Percentiles rank a stretch among this genome's conserved stretches.
phyloP scores from a whole-genome alignment of 2,329 filamentous ascomycete species.

The Purpureocillium lavendulum region DNA sequence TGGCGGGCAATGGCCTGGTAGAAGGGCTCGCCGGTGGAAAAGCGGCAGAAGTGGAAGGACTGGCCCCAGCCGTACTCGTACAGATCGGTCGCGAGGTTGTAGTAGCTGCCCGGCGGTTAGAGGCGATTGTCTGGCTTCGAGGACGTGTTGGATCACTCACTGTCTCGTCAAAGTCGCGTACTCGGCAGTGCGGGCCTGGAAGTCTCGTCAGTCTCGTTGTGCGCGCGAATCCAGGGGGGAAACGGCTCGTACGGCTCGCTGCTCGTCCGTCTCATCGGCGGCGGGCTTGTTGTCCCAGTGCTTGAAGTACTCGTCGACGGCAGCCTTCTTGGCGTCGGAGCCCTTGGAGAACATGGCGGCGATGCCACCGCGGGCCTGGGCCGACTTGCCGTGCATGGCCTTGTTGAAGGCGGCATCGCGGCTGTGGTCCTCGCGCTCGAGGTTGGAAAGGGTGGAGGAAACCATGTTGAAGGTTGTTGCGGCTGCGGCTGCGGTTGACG shows the following conservation, averaged over 20 bases:
- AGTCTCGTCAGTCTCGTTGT: too few species aligned
- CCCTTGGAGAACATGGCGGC: slow-evolving; percentile 83
- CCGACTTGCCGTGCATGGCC: slow-evolving; percentile 69
- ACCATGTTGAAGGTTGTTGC: slow-evolving; percentile 32
- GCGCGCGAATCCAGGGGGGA: too few species aligned
- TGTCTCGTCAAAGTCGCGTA: slow-evolving; percentile 92
- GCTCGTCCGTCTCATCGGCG: slow-evolving; percentile 73
- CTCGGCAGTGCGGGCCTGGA: slow-evolving; percentile 68
- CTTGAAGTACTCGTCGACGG: slow-evolving; percentile 90
- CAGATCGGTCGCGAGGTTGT: slow-evolving; percentile 91
- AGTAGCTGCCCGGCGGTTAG: slow-evolving; percentile 54
- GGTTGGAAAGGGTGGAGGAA: slow-evolving; percentile 29
- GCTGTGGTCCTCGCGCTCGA: slow-evolving; percentile 75
- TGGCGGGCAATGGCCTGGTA: slow-evolving; percentile 88
- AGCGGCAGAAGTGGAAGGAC: slow-evolving; percentile 97
- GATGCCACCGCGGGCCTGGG: slow-evolving; percentile 63
- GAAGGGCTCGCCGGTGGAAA: slow-evolving; percentile 79
- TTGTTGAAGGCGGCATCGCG: slow-evolving; percentile 90
- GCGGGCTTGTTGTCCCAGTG: slow-evolving; percentile 85
- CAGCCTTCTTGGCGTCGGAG: slow-evolving; percentile 63
- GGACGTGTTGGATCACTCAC: too few species aligned
- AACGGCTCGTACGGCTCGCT: slow-evolving; percentile 70
- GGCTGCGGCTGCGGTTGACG: neutral
- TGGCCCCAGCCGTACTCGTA: slow-evolving; percentile 97
- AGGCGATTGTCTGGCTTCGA: too few species aligned